Evolutionary conservation across 2,329 filamentous ascomycete genomes (phyloP).

Genomic region (Trichoderma breve): DNA sequence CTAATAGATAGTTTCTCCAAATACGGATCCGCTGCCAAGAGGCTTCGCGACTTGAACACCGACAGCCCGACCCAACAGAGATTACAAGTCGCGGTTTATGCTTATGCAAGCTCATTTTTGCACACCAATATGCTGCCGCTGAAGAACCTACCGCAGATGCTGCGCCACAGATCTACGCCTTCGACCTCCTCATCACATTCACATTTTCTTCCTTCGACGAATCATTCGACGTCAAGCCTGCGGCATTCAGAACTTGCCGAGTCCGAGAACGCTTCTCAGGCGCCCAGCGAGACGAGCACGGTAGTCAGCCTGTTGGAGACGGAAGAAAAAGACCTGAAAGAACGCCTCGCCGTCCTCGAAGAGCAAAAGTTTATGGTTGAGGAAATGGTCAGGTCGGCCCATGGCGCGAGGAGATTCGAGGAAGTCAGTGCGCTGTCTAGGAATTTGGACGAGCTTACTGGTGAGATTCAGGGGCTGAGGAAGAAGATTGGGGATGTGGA

Average conservation of each 20-base stretch:
- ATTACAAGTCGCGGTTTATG: conserved; percentile 78
- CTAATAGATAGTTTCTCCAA: conserved; percentile 87
- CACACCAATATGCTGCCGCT: conserved; percentile 89
- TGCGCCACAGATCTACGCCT: conserved; percentile 45
- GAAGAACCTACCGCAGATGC: conserved; percentile 67
- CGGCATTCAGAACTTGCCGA: conserved; percentile 48
- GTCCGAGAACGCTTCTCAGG: conserved; percentile 46
- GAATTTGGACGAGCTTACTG: conserved; percentile 78
- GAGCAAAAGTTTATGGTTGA: conserved; percentile 89
- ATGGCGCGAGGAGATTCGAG: conserved; percentile 75
- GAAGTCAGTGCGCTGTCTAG: conserved; percentile 76
- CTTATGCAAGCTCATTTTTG: conserved; percentile 77
- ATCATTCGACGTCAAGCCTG: conserved; percentile 38
- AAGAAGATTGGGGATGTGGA: conserved; percentile 67
- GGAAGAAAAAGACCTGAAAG: conserved; percentile 79
- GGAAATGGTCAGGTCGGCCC: conserved; percentile 78
- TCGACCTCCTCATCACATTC: conserved; percentile 30
- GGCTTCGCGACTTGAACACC: conserved; percentile 76
- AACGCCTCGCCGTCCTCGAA: conserved; percentile 79
- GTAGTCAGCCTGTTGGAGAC: conserved; percentile 63
- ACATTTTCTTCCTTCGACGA: conserved; percentile 36
- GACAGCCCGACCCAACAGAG: conserved; percentile 68
- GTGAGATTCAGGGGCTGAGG: conserved; percentile 69
- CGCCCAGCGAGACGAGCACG: conserved; percentile 51
- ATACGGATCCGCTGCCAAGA: conserved; percentile 77